Percentiles rank a stretch among this genome's conserved stretches.
These are phyloP conservation scores for Trichoderma harzianum DNA, from an alignment of 2,329 filamentous ascomycete species.

Conservation along the genomic window DNA sequence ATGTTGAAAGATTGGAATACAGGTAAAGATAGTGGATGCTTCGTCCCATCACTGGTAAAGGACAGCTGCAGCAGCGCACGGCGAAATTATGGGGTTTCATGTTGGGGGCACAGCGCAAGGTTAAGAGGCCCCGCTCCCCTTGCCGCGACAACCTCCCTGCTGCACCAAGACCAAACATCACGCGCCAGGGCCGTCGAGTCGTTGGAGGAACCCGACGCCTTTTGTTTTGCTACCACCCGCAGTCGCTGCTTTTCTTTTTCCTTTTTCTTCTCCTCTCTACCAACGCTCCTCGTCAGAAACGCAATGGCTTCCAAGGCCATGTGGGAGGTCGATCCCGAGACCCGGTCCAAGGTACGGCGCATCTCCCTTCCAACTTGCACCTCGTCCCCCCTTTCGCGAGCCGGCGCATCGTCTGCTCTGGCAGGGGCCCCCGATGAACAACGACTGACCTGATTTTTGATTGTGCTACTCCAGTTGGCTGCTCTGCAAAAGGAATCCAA, in stretches of 20 bases:
- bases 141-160: constrained; percentile 14
- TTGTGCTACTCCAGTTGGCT: constrained; percentile 60
- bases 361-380: constrained; percentile 12
- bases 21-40: background rate
- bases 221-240: background rate
- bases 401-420: constrained; percentile 15
- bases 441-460: constrained; percentile 19
- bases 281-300: background rate
- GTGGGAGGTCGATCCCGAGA: constrained; percentile 99
- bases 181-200: background rate
- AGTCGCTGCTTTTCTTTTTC: background rate
- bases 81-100: constrained; percentile 17
- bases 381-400: background rate
- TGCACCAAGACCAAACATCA: constrained; percentile 5
- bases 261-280: background rate
- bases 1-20: background rate
- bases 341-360: constrained; percentile 75
- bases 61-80: background rate
- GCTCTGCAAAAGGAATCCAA: constrained; percentile 85
- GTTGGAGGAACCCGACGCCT: background rate
- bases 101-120: background rate
- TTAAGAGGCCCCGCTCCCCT: constrained; percentile 2
- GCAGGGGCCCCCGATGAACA: background rate
- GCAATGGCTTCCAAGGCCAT: constrained; percentile 70
- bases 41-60: too few relatives aligned